A percentile compares a stretch with the other conserved stretches of the same genome.
These are phyloP conservation scores for Cylindrodendrum hubeiense DNA, from an alignment of 2,329 filamentous ascomycete genomes.

Conservation along the genomic window DNA sequence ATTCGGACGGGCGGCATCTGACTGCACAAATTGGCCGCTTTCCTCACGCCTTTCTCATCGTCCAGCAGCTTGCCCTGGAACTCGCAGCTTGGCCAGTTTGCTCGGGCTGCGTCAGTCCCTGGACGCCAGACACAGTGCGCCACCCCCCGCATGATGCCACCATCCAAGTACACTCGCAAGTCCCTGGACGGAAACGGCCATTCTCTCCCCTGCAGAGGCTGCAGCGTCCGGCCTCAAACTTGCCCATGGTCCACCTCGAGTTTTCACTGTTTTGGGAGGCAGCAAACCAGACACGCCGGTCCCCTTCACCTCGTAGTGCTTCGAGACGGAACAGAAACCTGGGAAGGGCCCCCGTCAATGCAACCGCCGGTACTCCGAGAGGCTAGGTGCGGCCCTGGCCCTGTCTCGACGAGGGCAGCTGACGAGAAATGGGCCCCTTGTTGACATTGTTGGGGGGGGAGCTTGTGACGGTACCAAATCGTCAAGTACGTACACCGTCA, in stretches of 20 bases:
- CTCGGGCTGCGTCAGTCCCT: constrained; percentile 28
- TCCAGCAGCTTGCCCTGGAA: constrained; percentile 18
- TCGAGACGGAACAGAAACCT: constrained; percentile 15
- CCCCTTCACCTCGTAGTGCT: background rate
- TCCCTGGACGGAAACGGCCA: constrained; percentile 35
- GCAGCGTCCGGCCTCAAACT: background rate
- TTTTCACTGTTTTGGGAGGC: constrained; percentile 13
- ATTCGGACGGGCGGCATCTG: background rate
- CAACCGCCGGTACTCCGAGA: background rate
- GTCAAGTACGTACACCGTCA: constrained; percentile 21
- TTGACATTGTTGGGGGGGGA: constrained; percentile 14
- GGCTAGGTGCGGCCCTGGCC: background rate
- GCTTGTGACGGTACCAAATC: constrained; percentile 13
- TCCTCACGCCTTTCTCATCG: constrained; percentile 6
- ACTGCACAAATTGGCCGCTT: constrained; percentile 37
- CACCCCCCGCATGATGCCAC: constrained; percentile 45
- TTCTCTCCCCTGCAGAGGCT: constrained; percentile 10
- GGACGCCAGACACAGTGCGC: constrained; percentile 39
- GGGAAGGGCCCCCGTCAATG: constrained; percentile 13
- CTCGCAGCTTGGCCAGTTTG: constrained; percentile 7
- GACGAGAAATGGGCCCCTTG: constrained; percentile 10
- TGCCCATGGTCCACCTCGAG: constrained; percentile 14
- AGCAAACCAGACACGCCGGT: background rate
- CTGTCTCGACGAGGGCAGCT: constrained; percentile 6
- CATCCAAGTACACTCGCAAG: constrained; percentile 16